Evolutionary conservation across 768 basidiomycete species (phyloP).

Genomic region (Pholiota molesta): DNA sequence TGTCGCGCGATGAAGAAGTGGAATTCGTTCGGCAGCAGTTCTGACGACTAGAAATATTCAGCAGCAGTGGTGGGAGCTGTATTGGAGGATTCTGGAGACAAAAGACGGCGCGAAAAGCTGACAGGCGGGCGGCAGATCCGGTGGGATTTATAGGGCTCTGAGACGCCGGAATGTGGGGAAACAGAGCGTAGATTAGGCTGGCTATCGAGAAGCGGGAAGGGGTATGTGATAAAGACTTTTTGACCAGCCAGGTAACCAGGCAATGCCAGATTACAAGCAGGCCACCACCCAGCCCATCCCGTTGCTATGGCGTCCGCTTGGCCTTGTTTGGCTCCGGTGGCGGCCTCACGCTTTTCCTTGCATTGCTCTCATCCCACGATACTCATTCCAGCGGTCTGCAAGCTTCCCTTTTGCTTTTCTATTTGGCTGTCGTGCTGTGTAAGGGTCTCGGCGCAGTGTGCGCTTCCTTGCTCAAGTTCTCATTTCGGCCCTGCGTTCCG

Average conservation of each 20-base stretch:
- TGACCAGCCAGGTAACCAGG: not conserved
- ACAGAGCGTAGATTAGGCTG: conserved; percentile 1
- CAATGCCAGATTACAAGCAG: not conserved
- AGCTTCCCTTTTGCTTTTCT: no score
- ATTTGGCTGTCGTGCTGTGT: no score
- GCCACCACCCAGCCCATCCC: not conserved
- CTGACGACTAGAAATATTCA: not conserved
- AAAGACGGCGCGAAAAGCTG: no score
- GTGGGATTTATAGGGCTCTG: not conserved
- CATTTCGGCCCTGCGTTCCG: no score
- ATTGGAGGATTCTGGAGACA: no score
- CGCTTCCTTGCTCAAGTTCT: no score
- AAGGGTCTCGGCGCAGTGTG: no score
- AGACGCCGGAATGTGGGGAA: conserved; percentile 3
- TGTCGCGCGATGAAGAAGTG: not conserved
- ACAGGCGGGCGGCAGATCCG: no score
- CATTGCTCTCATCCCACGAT: not conserved
- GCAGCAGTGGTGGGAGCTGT: not conserved
- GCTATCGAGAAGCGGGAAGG: conserved; percentile 10
- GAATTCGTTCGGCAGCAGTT: not conserved
- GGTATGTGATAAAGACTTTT: conserved; percentile 11
- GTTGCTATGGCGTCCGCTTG: conserved; percentile 3
- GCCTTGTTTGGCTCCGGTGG: conserved; percentile 1
- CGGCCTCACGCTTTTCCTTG: not conserved
- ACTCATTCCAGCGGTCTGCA: no score